A percentile compares a stretch with the other conserved stretches of the same genome.
These are phyloP conservation scores for Talaromyces proteolyticus DNA, from an alignment of 495 filamentous ascomycete genomes.

Conservation along the genomic window DNA sequence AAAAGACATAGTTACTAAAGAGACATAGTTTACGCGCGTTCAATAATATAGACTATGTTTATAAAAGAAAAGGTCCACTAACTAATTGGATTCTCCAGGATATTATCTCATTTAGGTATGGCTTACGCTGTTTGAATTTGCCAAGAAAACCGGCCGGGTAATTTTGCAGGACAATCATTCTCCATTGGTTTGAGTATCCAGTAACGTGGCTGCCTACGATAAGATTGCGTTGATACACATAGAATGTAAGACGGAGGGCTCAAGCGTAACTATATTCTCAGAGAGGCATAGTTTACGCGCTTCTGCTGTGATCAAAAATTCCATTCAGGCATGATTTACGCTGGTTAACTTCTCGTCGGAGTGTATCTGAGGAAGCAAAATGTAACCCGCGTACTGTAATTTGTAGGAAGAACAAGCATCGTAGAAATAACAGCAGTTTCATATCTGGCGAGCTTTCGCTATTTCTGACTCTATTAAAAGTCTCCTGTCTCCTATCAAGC, in stretches of 20 bases:
- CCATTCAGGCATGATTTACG: background rate
- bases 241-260: background rate
- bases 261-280: background rate
- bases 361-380: background rate
- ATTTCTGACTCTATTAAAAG: background rate
- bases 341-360: background rate
- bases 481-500: background rate
- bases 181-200: background rate
- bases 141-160: background rate
- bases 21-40: conserved; percentile 4
- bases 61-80: too few relatives aligned
- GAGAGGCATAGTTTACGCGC: conserved; percentile 4
- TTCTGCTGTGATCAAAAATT: background rate
- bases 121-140: background rate
- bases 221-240: background rate
- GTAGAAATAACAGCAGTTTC: background rate
- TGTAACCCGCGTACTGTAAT: background rate
- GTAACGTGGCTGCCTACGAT: background rate
- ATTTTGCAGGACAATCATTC: background rate
- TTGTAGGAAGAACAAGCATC: background rate
- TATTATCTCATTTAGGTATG: background rate
- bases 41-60: too few relatives aligned
- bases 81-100: background rate
- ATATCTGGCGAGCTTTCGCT: background rate
- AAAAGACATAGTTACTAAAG: too few relatives aligned